Base-by-base conservation (phyloP, 768 basidiomycete genomes). In the Kwoniella sp. region DNA sequence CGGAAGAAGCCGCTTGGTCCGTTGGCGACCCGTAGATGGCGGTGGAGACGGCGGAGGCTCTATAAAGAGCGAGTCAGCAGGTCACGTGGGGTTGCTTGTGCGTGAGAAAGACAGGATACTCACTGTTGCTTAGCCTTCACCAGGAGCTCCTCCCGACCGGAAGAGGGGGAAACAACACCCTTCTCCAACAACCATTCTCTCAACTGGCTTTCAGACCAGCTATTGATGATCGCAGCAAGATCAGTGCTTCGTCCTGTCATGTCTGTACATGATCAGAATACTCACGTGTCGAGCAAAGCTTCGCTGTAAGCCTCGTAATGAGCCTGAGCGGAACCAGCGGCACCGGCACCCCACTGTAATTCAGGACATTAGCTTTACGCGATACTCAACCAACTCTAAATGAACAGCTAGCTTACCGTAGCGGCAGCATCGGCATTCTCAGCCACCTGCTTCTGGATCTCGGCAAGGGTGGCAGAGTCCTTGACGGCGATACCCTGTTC, bases 171-270 rank as follows among this genome's bases (percentile, higher is more conserved):
- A 55, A 98, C 87, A 65, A 95, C 84, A 47, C 93, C 93, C 70
- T 95, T 89, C 73, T 90, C 86, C 59, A 96, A 86, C 12, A 98
- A 84, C 82, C 89, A 95, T 68, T 90, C 84, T 73, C 93, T 87
- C 23, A 96, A 84, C 29, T 85, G 85, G 13, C 87, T 88, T 74
- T 97, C 93, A 77, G 90, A 87, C 93, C 93, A 98, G 1, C 81
- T 76, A 47, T 17, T 22, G 47, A 29, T 22, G n/a, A 41, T 38
- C 17, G 34, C 22, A 20, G 52, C n/a, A 31, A 22, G 30, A 51
- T 25, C 47, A 23, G 28, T 51, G 4, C 5, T 2, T 25, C 11
- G 4, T 4, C 26, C 22, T 51, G 5, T 51, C 26, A 9, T 23
- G 22, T 4, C 23, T 51, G 30, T 29, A 23, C 17, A 28, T 15